A percentile compares a stretch with the other conserved stretches of the same genome.
phyloP scores from a whole-genome alignment of 768 basidiomycete genomes.

The Lentinula detonsa region DNA sequence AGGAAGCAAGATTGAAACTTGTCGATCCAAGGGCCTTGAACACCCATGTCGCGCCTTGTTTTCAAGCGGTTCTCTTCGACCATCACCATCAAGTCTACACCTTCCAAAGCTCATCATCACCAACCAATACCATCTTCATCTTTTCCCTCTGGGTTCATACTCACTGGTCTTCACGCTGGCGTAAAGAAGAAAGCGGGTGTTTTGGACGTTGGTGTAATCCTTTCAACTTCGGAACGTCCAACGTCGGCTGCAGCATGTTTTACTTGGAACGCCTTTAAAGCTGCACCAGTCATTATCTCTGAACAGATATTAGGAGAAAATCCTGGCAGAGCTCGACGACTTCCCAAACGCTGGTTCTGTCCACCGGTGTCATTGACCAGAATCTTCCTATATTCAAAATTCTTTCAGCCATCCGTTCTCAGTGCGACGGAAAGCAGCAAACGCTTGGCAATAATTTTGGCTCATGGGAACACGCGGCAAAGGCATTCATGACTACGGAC shows the following conservation, averaged over 20 bases:
- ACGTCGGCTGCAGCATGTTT: slow-evolving; percentile 90
- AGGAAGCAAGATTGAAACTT: slow-evolving; percentile 4
- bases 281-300: slow-evolving; percentile 88
- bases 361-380: slow-evolving; percentile 96
- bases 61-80: slow-evolving; percentile 49
- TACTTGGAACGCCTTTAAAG: slow-evolving; percentile 95
- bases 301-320: slow-evolving; percentile 65
- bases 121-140: slow-evolving; percentile 43
- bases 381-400: slow-evolving; percentile 85
- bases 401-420: slow-evolving; percentile 57
- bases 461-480: slow-evolving; percentile 80
- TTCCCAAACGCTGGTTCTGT: slow-evolving; percentile 86
- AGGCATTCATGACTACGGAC: slow-evolving; percentile 98
- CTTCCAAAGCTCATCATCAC: slow-evolving; percentile 64
- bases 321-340: slow-evolving; percentile 56
- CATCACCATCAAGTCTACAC: slow-evolving; percentile 42
- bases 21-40: background rate
- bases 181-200: slow-evolving; percentile 74
- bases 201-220: slow-evolving; percentile 79
- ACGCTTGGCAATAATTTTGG: slow-evolving; percentile 56
- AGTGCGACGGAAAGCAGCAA: slow-evolving; percentile 23
- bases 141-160: slow-evolving; percentile 73
- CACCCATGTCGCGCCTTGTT: slow-evolving; percentile 15
- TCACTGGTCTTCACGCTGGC: slow-evolving; percentile 75
- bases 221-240: slow-evolving; percentile 68